A percentile compares a stretch with the other conserved stretches of the same genome.
phyloP scores from a whole-genome alignment of 1,284 basidiomycete species.

The Ustilago xerochloae region DNA sequence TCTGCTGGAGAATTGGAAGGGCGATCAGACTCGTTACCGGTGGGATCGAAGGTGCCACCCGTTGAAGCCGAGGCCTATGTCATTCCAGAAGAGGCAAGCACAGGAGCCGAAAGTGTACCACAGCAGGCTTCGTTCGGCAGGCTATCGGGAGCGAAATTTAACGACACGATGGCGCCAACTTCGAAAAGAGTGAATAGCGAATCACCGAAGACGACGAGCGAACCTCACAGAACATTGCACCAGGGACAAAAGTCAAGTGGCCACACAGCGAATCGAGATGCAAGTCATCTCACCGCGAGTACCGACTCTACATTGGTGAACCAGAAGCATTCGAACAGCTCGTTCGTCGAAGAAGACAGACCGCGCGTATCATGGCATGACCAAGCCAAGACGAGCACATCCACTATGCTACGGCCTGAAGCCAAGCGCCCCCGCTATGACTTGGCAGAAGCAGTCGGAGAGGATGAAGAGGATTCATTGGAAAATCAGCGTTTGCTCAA shows the following conservation, averaged over 20 bases:
- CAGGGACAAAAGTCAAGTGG: too few relatives aligned
- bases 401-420: conserved; percentile 1
- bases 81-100: conserved; percentile 25
- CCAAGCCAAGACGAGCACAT: not conserved
- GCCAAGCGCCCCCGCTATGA: conserved; percentile 15
- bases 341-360: conserved; percentile 11
- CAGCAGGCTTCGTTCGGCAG: too few relatives aligned
- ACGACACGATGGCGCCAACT: too few relatives aligned
- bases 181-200: too few relatives aligned
- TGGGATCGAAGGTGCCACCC: not conserved
- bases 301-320: too few relatives aligned
- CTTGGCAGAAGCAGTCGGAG: not conserved
- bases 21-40: not conserved
- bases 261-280: too few relatives aligned
- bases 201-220: too few relatives aligned
- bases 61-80: conserved; percentile 17
- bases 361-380: conserved; percentile 43
- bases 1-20: too few relatives aligned
- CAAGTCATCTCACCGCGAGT: too few relatives aligned
- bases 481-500: conserved; percentile 30
- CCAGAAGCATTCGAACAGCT: too few relatives aligned
- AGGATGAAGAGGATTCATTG: conserved; percentile 10
- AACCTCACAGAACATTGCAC: too few relatives aligned
- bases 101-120: not conserved
- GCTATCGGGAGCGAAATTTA: too few relatives aligned